A percentile compares a stretch with the other conserved stretches of the same genome.
phyloP scores from a whole-genome alignment of 768 basidiomycete genomes.

The Xanthoconium purpureum region DNA sequence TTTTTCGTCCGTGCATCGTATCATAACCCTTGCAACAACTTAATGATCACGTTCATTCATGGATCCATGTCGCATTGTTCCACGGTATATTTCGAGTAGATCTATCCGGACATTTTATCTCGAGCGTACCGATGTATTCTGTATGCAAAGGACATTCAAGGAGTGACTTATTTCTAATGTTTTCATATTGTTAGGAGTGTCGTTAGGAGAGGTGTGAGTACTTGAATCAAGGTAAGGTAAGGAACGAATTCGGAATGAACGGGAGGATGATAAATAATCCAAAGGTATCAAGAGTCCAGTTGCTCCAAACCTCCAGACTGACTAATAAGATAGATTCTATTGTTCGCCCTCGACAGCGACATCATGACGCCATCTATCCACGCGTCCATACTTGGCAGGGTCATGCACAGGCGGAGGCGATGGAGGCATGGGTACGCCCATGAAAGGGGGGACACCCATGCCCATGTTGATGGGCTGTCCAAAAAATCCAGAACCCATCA shows the following conservation, averaged over 20 bases:
- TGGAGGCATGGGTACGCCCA: slow-evolving; percentile 38
- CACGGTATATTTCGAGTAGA: slow-evolving; percentile 37
- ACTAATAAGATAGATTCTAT: slow-evolving; percentile 15
- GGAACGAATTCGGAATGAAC: neutral
- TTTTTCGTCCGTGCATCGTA: slow-evolving; percentile 20
- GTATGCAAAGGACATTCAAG: slow-evolving; percentile 34
- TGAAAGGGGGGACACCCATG: slow-evolving; percentile 46
- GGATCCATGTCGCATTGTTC: slow-evolving; percentile 34
- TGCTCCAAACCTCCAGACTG: slow-evolving; percentile 8
- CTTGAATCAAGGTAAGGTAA: neutral
- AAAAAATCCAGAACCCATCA: slow-evolving; percentile 73
- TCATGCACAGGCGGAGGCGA: slow-evolving; percentile 68
- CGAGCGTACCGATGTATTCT: slow-evolving; percentile 35
- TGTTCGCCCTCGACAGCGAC: slow-evolving; percentile 68
- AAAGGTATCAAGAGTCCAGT: slow-evolving; percentile 11
- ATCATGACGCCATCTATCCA: slow-evolving; percentile 80
- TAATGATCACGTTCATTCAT: slow-evolving; percentile 27
- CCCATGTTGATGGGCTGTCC: slow-evolving; percentile 49
- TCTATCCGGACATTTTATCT: slow-evolving; percentile 33
- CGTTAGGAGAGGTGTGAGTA: slow-evolving; percentile 1
- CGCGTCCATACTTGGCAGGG: slow-evolving; percentile 61
- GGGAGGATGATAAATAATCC: slow-evolving; percentile 1
- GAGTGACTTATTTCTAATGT: slow-evolving; percentile 36
- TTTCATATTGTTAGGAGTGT: neutral
- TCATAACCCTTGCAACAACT: slow-evolving; percentile 24